Evolutionary conservation across 2,329 filamentous ascomycete genomes (phyloP).

Genomic region (Epichloe sibirici): DNA sequence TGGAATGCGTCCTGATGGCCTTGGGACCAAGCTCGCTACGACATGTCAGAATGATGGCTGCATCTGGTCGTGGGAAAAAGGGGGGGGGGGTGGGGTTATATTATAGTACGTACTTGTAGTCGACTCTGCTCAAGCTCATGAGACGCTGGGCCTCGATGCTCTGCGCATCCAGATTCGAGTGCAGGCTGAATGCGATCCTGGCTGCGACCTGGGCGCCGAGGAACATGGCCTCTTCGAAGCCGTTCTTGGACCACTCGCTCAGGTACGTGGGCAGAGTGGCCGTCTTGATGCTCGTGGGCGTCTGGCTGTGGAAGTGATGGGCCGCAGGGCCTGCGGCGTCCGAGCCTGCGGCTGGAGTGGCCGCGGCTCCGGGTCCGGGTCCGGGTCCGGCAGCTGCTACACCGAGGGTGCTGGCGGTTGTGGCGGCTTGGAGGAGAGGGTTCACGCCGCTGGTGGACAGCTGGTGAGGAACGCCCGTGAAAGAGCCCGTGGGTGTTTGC

Average conservation of each 20-base stretch:
- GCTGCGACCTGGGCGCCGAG: constrained; percentile 79
- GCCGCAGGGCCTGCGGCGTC: constrained; percentile 23
- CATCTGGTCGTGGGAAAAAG: not conserved
- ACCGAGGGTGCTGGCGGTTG: constrained; percentile 52
- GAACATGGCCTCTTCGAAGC: constrained; percentile 73
- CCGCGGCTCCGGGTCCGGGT: constrained; percentile 21
- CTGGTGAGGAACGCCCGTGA: constrained; percentile 42
- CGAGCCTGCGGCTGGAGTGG: constrained; percentile 29
- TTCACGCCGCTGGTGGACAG: constrained; percentile 57
- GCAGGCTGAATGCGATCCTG: constrained; percentile 44
- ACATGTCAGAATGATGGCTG: no score
- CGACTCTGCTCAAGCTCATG: constrained; percentile 45
- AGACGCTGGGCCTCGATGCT: constrained; percentile 38
- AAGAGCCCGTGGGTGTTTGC: constrained; percentile 68
- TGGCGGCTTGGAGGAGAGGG: constrained; percentile 82
- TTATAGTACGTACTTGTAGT: constrained; percentile 42
- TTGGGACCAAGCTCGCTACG: constrained; percentile 41
- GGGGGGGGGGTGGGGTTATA: no score
- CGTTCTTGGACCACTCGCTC: constrained; percentile 76
- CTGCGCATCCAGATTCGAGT: constrained; percentile 40
- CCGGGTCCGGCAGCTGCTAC: constrained; percentile 28
- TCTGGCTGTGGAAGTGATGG: constrained; percentile 52
- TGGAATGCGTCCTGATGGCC: constrained; percentile 39
- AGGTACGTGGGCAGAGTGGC: constrained; percentile 74
- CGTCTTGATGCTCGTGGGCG: constrained; percentile 73